A percentile compares a stretch with the other conserved stretches of the same genome.
Evolutionary conservation across 495 filamentous ascomycete genomes (phyloP).

Genomic region (Bacidia rubella): DNA sequence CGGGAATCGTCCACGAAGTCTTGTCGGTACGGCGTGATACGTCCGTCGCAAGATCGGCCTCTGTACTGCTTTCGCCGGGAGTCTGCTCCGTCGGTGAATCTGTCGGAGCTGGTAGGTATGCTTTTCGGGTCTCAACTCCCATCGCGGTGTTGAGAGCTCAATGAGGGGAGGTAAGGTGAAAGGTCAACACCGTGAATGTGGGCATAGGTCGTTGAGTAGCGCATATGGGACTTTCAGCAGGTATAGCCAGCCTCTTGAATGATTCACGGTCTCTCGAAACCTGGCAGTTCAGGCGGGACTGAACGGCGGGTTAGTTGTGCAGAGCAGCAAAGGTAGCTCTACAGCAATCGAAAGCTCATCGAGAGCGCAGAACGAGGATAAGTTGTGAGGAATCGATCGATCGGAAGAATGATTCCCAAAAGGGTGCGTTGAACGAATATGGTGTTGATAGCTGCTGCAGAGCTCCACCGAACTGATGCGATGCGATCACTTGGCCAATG

Average conservation of each 20-base stretch:
- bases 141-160: slow-evolving; percentile 35
- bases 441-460: neutral
- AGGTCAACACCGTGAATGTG: neutral
- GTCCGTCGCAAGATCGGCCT: slow-evolving; percentile 65
- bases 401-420: neutral
- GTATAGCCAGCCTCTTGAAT: no score
- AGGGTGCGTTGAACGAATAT: neutral
- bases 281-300: no score
- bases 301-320: neutral
- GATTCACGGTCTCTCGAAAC: no score
- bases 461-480: neutral
- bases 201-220: neutral
- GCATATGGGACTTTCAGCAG: no score
- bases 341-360: neutral
- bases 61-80: slow-evolving; percentile 42
- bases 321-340: neutral
- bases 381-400: neutral
- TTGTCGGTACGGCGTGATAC: slow-evolving; percentile 65
- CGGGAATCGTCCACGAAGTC: slow-evolving; percentile 80
- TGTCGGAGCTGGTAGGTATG: slow-evolving; percentile 63
- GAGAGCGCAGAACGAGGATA: neutral
- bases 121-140: slow-evolving; percentile 57
- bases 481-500: neutral
- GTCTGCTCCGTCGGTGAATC: slow-evolving; percentile 51
- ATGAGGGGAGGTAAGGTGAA: neutral